Conservation (phyloP, 495 filamentous ascomycete species). For the Rhypophila decipiens region DNA sequence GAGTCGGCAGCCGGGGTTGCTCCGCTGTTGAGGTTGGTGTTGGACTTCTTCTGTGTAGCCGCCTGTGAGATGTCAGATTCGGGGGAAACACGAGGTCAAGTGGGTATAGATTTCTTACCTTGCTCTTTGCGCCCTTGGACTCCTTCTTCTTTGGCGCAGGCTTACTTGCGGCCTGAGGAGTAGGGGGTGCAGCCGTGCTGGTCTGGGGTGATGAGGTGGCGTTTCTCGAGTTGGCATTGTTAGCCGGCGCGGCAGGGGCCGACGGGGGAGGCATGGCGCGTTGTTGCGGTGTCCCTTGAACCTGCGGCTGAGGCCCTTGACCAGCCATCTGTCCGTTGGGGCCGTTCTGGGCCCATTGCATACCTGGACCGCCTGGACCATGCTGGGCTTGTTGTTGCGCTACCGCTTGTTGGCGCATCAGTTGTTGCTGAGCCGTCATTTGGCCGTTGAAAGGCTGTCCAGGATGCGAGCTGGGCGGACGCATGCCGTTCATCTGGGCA, state of each 20-base stretch:
- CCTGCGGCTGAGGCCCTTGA: conserved; percentile 51
- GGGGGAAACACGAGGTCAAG: conserved; percentile 19
- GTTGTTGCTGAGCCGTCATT: conserved; percentile 47
- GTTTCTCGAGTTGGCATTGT: conserved; percentile 48
- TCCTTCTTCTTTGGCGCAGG: conserved; percentile 82
- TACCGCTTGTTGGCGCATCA: conserved; percentile 10
- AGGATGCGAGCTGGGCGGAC: conserved; percentile 83
- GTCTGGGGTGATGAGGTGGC: conserved; percentile 77
- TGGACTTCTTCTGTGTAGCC: conserved; percentile 64
- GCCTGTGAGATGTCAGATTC: conserved; percentile 38
- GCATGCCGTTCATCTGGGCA: conserved; percentile 64
- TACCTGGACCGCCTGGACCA: conserved; percentile 31
- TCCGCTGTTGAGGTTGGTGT: conserved; percentile 50
- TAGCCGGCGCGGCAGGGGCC: conserved; percentile 51
- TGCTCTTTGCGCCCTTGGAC: conserved; percentile 57
- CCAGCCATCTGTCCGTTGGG: conserved; percentile 61
- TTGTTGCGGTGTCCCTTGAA: conserved; percentile 69
- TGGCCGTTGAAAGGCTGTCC: conserved; percentile 52
- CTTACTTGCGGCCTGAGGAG: conserved; percentile 74
- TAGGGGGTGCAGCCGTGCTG: conserved; percentile 71
- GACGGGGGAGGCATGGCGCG: conserved; percentile 86
- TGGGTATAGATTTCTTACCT: conserved; percentile 54
- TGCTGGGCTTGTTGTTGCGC: conserved; percentile 29
- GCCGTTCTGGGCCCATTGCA: conserved; percentile 54
- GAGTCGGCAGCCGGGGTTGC: conserved; percentile 73